Base-by-base conservation (phyloP, 352 stramenopile genomes). In the Albugo laibachii region DNA sequence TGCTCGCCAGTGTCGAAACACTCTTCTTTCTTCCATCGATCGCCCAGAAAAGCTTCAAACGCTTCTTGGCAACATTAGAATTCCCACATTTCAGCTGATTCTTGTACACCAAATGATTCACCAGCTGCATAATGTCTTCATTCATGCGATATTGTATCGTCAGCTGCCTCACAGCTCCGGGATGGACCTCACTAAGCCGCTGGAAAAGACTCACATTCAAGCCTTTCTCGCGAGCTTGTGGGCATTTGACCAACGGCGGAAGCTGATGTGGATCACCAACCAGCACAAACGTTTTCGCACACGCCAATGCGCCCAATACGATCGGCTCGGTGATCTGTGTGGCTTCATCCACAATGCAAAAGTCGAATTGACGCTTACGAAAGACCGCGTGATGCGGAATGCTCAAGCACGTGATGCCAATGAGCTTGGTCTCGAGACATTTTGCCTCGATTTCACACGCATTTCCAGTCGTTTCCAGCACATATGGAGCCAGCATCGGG, bases 91-190 rank as follows among this genome's bases (percentile, higher is more conserved):
- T 94, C 21, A 99, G 66, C 46, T 93, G 83, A 46, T 96, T 85
- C 5, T 75, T 77, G 49, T 97, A 96, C 11, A 96, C 66, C 41
- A 98, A 63, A 13, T 79, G 72, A 66, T 98, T 99, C 20, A 80
- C 93, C 10, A 99, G 44, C 37, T 82, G 52, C 72, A 96, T 97
- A 46, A 99, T 97, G 41, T 96, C 71, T 35, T 66, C 59, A 58
- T 97, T 95, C 95, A 99, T 99, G 40, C 95, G 83, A 60, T 98
- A 99, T 69, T 99, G 95, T 42, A 93, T 89, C n/a, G 80, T 95
- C n/a, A 99, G 61, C 49, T 89, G 75, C 43, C 93, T 75, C 27
- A 95, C 83, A 5, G 85, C 75, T 53, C 74, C 60, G 12, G 86
- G 92, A 49, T 97, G 87, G 20, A 71, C 79, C 45, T 97, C 83